Percentiles rank a stretch among this genome's conserved stretches.
These are phyloP conservation scores for Pseudozyma sp. DNA, from an alignment of 1,284 basidiomycete species.

Conservation along the genomic window DNA sequence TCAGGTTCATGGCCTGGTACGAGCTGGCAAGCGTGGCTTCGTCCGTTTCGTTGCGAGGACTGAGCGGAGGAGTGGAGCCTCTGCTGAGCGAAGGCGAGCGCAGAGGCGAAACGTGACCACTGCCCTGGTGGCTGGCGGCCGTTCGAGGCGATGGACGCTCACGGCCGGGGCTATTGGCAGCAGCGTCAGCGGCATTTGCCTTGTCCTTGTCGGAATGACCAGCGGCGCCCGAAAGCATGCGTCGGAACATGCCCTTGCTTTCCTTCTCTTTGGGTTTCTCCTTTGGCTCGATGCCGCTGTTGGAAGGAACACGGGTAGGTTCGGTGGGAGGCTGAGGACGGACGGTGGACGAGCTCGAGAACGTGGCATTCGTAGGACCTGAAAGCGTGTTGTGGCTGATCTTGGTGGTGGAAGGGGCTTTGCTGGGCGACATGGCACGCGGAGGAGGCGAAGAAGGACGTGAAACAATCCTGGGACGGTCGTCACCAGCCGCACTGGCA, in stretches of 20 bases:
- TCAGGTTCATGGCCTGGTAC: slow-evolving; percentile 54
- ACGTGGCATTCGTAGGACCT: slow-evolving; percentile 15
- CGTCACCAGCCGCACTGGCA: slow-evolving; percentile 12
- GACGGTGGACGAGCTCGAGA: slow-evolving; percentile 5
- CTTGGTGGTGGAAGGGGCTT: slow-evolving; percentile 48
- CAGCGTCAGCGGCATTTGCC: slow-evolving; percentile 5
- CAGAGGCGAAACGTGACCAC: slow-evolving; percentile 50
- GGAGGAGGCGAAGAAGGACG: slow-evolving; percentile 54
- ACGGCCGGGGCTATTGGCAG: slow-evolving; percentile 26
- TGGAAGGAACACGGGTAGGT: slow-evolving; percentile 20
- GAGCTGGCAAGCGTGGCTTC: slow-evolving; percentile 42
- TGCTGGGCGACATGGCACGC: slow-evolving; percentile 57
- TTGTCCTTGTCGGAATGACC: slow-evolving; percentile 34
- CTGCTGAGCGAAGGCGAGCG: slow-evolving; percentile 45
- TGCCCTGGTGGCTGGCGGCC: slow-evolving; percentile 34
- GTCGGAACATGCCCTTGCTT: slow-evolving; percentile 60
- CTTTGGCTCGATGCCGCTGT: slow-evolving; percentile 15
- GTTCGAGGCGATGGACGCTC: slow-evolving; percentile 40
- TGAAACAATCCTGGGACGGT: slow-evolving; percentile 9
- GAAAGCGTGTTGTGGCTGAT: slow-evolving; percentile 46
- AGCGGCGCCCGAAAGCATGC: slow-evolving; percentile 61
- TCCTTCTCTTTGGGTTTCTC: slow-evolving; percentile 60
- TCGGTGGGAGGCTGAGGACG: slow-evolving; percentile 18
- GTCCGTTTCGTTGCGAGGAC: slow-evolving; percentile 50
- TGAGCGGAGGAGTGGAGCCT: slow-evolving; percentile 53